phyloP scores from a whole-genome alignment of 73 alveolate species.

The Paramecium primaurelia region DNA sequence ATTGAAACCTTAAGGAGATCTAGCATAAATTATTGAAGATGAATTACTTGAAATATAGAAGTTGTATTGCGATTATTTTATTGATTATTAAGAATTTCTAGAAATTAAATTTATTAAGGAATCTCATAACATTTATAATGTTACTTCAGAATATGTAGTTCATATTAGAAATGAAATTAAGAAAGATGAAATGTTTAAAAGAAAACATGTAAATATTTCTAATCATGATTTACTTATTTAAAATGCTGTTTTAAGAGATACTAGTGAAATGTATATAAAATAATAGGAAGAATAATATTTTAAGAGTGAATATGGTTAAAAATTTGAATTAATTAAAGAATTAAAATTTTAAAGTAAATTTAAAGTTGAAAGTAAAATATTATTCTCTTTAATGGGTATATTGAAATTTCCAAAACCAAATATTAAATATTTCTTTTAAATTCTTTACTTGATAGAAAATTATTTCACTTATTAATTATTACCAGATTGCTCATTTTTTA shows the following conservation, averaged over 20 bases:
- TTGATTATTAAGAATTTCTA: neutral
- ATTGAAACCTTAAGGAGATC: neutral
- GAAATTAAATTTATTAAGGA: neutral
- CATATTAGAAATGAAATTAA: conserved; percentile 29
- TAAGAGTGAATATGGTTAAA: neutral
- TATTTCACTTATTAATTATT: conserved; percentile 23
- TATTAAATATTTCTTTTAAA: conserved; percentile 23
- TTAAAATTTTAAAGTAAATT: conserved; percentile 33
- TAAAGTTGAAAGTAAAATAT: conserved; percentile 19
- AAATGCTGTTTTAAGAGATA: conserved; percentile 38
- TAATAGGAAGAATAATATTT: neutral
- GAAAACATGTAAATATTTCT: neutral
- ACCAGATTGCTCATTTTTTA: conserved; percentile 10
- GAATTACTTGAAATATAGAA: neutral
- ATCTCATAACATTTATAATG: neutral
- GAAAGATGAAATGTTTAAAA: conserved; percentile 1
- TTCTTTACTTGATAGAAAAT: conserved; percentile 8
- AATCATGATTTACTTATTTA: neutral
- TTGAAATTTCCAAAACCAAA: conserved; percentile 29
- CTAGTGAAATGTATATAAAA: neutral
- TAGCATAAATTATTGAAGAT: neutral
- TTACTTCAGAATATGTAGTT: neutral
- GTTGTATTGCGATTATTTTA: conserved; percentile 12
- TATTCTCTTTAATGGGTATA: conserved; percentile 27
- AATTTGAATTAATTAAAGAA: conserved; percentile 26